Evolutionary conservation across 108 stramenopile genomes (phyloP), one percentile per base, ranked within the genome.

Genomic region (Epipyxis sp.): DNA sequence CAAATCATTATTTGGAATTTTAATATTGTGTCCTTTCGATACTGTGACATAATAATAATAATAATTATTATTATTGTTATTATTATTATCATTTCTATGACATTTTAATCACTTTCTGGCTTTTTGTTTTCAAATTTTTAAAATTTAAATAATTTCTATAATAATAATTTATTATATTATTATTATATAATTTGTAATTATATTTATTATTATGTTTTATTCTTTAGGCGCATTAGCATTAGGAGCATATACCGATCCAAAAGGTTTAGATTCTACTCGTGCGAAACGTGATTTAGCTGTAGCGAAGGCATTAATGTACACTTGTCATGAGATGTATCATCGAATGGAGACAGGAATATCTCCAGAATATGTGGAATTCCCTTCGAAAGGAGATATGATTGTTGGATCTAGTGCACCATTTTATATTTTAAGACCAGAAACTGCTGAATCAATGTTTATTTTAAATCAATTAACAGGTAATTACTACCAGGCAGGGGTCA

Each of bases 321-420:
- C 97, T 29, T 98, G 97, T 78, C 92, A 94, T 81, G 91, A 94
- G 84, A 94, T 93, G 89, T 94, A 96, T 80, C 88, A 89, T 0
- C 80, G 90, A 34, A 89, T 88, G 79, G 81, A 86, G 1, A 96
- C 95, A 0, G 95, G 95, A 30, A 90, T 98, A 16, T 82, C 91
- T 0, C 91, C 95, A 0, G 97, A 97, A 82, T 91, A 76, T 80
- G 89, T 93, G 39, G 68, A 20, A 10, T 86, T 86, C 58, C 61
- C 61, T 37, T 16, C 3, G 25, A 32, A 32, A 65, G 34, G 61
- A 35, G 94, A 96, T 81, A 88, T 96, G 83, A 69, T 77, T 27
- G 81, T 87, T 20, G 88, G 87, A 0, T 30, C 69, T 1, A 78
- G 78, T n/a, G 92, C 89, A 1, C 86, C 88, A 13, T 91, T 89